A percentile compares a stretch with the other conserved stretches of the same genome.
phyloP scores from a whole-genome alignment of 306 rosid species.

The Corylus heterophylla region DNA sequence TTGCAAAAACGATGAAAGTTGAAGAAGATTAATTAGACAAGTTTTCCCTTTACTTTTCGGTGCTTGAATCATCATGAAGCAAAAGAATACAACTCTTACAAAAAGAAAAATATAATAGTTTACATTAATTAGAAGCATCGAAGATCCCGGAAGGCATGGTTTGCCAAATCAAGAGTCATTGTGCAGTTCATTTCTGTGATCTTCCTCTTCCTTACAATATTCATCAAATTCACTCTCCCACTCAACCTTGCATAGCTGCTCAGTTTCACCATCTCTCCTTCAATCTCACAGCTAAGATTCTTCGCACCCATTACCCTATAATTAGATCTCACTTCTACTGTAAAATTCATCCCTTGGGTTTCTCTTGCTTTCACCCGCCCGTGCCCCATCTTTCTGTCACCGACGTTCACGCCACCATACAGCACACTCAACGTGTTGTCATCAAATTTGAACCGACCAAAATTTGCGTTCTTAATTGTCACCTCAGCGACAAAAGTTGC shows the following conservation, averaged over 20 bases:
- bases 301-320: background rate
- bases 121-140: constrained; percentile 26
- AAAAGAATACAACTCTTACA: background rate
- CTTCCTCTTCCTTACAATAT: constrained; percentile 38
- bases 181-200: constrained; percentile 44
- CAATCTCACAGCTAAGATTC: constrained; percentile 30
- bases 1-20: too few relatives aligned
- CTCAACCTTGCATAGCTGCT: constrained; percentile 35
- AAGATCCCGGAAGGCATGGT: constrained; percentile 34
- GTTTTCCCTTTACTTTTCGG: background rate
- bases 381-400: constrained; percentile 12
- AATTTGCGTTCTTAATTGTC: constrained; percentile 50
- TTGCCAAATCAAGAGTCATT: constrained; percentile 46
- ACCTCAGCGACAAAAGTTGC: constrained; percentile 37
- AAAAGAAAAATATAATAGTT: too few relatives aligned
- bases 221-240: constrained; percentile 47
- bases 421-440: constrained; percentile 29
- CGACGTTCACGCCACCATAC: constrained; percentile 30
- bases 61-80: background rate
- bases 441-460: constrained; percentile 45
- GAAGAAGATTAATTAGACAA: too few relatives aligned
- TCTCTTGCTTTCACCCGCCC: constrained; percentile 34
- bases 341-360: constrained; percentile 24
- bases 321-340: constrained; percentile 29
- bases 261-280: constrained; percentile 46